These are phyloP conservation scores for Favolaschia claudopus DNA, from an alignment of 768 basidiomycete species.

Conservation along the genomic window DNA sequence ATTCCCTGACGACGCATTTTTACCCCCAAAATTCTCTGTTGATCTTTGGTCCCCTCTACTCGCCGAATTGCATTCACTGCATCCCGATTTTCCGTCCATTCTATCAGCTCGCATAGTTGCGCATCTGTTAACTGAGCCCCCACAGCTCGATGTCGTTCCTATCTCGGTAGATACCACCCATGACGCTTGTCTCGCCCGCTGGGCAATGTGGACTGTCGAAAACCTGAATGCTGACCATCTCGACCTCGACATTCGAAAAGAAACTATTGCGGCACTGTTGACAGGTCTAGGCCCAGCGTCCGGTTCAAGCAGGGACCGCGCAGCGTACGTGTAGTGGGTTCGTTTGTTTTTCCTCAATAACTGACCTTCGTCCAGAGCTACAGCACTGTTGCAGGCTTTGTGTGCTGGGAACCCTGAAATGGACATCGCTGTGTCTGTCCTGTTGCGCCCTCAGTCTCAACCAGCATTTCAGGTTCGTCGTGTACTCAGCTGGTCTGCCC, in stretches of 20 bases:
- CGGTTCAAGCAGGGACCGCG: slow-evolving; percentile 24
- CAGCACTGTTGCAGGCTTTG: slow-evolving; percentile 49
- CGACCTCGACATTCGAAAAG: slow-evolving; percentile 54
- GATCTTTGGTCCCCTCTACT: slow-evolving; percentile 74
- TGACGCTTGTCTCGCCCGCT: slow-evolving; percentile 68
- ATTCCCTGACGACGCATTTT: slow-evolving; percentile 48
- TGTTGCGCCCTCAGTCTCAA: slow-evolving; percentile 27
- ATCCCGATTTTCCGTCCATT: slow-evolving; percentile 59
- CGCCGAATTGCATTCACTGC: slow-evolving; percentile 60
- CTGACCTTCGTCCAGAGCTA: slow-evolving; percentile 19
- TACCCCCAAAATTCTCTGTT: slow-evolving; percentile 60
- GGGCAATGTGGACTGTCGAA: slow-evolving; percentile 70
- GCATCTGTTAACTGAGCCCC: slow-evolving; percentile 33
- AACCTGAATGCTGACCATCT: slow-evolving; percentile 41
- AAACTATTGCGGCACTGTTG: slow-evolving; percentile 53
- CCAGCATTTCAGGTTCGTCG: slow-evolving; percentile 30
- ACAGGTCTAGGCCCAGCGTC: slow-evolving; percentile 53
- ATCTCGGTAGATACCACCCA: slow-evolving; percentile 41
- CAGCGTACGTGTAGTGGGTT: slow-evolving; percentile 46
- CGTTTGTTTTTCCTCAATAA: neutral
- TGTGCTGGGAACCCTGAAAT: slow-evolving; percentile 46
- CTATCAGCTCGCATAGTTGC: slow-evolving; percentile 57
- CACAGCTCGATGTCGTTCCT: slow-evolving; percentile 22
- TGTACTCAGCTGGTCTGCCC: neutral
- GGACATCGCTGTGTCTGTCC: slow-evolving; percentile 32